Percentiles rank a stretch among this genome's conserved stretches.
Evolutionary conservation across 2,329 filamentous ascomycete species (phyloP).

Genomic region (Ampelomyces quisqualis): DNA sequence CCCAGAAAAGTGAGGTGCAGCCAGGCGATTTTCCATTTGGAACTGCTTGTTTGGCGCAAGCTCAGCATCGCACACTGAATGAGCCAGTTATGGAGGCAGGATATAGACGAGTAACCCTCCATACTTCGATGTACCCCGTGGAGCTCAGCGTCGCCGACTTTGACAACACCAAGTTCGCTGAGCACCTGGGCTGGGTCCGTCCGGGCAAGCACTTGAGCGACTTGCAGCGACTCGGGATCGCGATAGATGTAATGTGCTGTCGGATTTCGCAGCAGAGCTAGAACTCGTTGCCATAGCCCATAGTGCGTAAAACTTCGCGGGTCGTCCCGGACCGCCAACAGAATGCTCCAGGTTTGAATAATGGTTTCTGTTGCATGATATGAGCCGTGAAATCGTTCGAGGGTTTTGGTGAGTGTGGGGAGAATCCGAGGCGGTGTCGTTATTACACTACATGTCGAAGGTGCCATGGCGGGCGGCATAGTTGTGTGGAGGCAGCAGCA

Average conservation of each 20-base stretch:
- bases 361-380: neutral
- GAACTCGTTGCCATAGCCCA: neutral
- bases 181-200: neutral
- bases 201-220: neutral
- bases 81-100: neutral
- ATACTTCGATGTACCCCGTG: neutral
- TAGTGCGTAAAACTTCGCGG: neutral
- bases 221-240: conserved; percentile 1
- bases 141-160: neutral
- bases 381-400: neutral
- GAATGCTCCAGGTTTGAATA: neutral
- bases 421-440: neutral
- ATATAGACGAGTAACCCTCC: neutral
- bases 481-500: too few relatives aligned
- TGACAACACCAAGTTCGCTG: neutral
- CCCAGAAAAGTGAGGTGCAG: neutral
- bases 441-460: too few relatives aligned
- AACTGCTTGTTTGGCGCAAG: too few relatives aligned
- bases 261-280: neutral
- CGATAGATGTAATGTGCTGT: neutral
- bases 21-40: too few relatives aligned
- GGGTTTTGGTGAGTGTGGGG: neutral
- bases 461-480: too few relatives aligned
- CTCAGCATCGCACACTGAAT: neutral
- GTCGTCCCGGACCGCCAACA: neutral